Percentiles rank a stretch among this genome's conserved stretches.
Evolutionary conservation across 805 yeast species (phyloP).

Genomic region (Schwanniomyces yamadae): DNA sequence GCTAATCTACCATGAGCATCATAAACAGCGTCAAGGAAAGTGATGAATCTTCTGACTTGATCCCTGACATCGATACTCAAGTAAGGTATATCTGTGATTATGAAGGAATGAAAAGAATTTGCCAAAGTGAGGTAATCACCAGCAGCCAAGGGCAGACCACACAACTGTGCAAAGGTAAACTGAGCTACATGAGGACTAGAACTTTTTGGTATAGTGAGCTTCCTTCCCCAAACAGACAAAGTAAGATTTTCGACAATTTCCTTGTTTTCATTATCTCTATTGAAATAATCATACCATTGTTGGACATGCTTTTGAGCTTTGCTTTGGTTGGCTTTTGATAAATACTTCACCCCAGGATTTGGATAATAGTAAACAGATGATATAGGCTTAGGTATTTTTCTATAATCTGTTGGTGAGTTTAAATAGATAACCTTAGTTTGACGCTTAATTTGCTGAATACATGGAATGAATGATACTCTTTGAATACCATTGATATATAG

Average conservation of each 20-base stretch:
- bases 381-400: constrained; percentile 81
- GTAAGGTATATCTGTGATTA: constrained; percentile 92
- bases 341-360: constrained; percentile 55
- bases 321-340: constrained; percentile 47
- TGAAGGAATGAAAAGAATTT: constrained; percentile 66
- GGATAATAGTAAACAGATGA: constrained; percentile 80
- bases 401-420: constrained; percentile 90
- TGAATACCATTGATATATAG: constrained; percentile 93
- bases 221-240: constrained; percentile 84
- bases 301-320: constrained; percentile 62
- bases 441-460: constrained; percentile 74
- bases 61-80: constrained; percentile 77
- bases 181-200: constrained; percentile 83
- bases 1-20: constrained; percentile 87
- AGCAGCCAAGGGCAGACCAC: constrained; percentile 86
- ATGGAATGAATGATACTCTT: constrained; percentile 87
- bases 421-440: constrained; percentile 75
- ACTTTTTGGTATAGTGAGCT: constrained; percentile 69
- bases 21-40: constrained; percentile 92
- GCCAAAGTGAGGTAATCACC: constrained; percentile 92
- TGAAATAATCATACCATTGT: constrained; percentile 77
- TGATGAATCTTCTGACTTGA: constrained; percentile 85
- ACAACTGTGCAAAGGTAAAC: constrained; percentile 80
- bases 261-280: constrained; percentile 50
- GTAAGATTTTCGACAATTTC: constrained; percentile 19